phyloP scores from a whole-genome alignment of 2,329 filamentous ascomycete genomes.

The Madurella mycetomatis region DNA sequence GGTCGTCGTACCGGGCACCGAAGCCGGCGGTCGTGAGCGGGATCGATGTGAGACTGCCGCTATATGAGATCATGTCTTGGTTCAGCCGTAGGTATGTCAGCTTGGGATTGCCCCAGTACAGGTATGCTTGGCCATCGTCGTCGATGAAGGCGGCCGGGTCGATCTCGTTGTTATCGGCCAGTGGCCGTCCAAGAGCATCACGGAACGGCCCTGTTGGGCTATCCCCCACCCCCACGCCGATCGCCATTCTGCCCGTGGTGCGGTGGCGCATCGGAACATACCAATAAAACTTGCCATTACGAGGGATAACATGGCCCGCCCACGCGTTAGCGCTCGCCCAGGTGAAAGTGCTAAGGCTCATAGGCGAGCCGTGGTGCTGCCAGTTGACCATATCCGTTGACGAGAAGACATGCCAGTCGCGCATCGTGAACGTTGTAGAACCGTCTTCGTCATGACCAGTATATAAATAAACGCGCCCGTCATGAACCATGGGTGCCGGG shows the following conservation, averaged over 20 bases:
- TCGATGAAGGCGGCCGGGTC: slow-evolving; percentile 38
- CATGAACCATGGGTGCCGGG: slow-evolving; percentile 30
- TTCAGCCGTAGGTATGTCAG: slow-evolving; percentile 38
- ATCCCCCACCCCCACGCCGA: slow-evolving; percentile 34
- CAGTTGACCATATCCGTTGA: slow-evolving; percentile 34
- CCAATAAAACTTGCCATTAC: slow-evolving; percentile 34
- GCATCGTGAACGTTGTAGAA: slow-evolving; percentile 28
- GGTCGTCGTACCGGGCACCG: not conserved
- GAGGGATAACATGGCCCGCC: slow-evolving; percentile 31
- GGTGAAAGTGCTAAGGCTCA: slow-evolving; percentile 28
- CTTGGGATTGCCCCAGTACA: slow-evolving; percentile 39
- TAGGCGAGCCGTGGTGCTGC: slow-evolving; percentile 28
- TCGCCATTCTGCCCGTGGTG: slow-evolving; percentile 26
- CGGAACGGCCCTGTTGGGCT: slow-evolving; percentile 32
- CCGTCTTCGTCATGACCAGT: slow-evolving; percentile 32
- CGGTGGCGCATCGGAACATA: slow-evolving; percentile 28
- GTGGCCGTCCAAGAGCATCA: slow-evolving; percentile 33
- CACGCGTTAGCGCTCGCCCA: slow-evolving; percentile 35
- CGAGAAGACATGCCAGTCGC: slow-evolving; percentile 34
- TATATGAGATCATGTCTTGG: slow-evolving; percentile 37
- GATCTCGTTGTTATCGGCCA: slow-evolving; percentile 34
- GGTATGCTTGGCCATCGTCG: slow-evolving; percentile 40
- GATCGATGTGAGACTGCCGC: slow-evolving; percentile 24
- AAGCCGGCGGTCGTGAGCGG: slow-evolving; percentile 15
- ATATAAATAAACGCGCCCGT: slow-evolving; percentile 30